These are phyloP conservation scores for Xerocomus minutiporus DNA, from an alignment of 1,284 basidiomycete species.

Conservation along the genomic window DNA sequence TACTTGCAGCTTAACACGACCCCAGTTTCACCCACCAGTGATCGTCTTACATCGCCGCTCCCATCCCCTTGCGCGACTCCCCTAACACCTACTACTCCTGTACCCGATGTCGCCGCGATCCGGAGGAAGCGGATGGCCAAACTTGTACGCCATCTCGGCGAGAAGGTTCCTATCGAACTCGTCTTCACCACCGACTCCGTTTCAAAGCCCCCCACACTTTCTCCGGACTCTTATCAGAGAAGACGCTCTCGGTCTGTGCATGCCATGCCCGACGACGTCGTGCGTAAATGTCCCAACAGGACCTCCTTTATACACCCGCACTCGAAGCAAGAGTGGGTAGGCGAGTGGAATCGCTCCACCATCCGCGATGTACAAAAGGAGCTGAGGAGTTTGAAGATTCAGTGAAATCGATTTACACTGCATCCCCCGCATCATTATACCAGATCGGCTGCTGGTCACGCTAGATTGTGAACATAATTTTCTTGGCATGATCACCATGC, in stretches of 20 bases:
- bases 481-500: not conserved
- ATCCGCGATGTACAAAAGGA: slow-evolving; percentile 32
- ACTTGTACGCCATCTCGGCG: slow-evolving; percentile 41
- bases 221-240: not conserved
- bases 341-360: slow-evolving; percentile 32
- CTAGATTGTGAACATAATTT: not conserved
- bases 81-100: slow-evolving; percentile 18
- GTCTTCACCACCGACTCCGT: slow-evolving; percentile 23
- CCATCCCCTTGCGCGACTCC: slow-evolving; percentile 19
- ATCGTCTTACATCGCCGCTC: slow-evolving; percentile 6
- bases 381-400: slow-evolving; percentile 20
- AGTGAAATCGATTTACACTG: slow-evolving; percentile 8
- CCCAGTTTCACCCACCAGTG: slow-evolving; percentile 12
- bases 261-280: not conserved
- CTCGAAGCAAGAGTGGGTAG: slow-evolving; percentile 23
- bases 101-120: slow-evolving; percentile 20
- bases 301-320: not conserved
- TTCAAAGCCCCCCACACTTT: not conserved
- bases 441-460: slow-evolving; percentile 15
- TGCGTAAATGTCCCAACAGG: not conserved
- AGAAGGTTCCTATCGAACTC: slow-evolving; percentile 40
- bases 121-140: slow-evolving; percentile 41
- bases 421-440: not conserved
- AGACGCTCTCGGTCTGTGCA: slow-evolving; percentile 17
- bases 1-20: slow-evolving; percentile 22